Evolutionary conservation across 768 basidiomycete genomes (phyloP).

Genomic region (Leccinum incarnatum): DNA sequence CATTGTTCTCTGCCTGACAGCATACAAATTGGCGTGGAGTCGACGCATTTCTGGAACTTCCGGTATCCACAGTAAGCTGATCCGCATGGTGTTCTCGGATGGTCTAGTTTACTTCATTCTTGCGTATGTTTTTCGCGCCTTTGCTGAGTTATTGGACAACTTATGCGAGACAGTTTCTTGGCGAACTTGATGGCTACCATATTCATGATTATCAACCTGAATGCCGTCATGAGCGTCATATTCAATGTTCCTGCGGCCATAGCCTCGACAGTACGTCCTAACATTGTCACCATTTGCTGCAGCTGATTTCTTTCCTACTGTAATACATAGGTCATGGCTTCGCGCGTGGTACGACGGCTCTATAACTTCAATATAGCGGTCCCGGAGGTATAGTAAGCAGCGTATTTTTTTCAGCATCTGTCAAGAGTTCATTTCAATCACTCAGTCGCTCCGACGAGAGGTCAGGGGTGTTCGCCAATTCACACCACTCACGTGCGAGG

Average conservation of each 20-base stretch:
- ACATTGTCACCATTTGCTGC: background rate
- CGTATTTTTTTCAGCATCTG: background rate
- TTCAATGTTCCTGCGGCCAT: constrained; percentile 66
- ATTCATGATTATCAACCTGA: constrained; percentile 66
- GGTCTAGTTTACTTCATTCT: constrained; percentile 75
- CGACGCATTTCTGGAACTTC: constrained; percentile 11
- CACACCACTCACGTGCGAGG: constrained; percentile 16
- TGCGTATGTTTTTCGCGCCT: constrained; percentile 44
- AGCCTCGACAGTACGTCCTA: constrained; percentile 43
- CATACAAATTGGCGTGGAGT: constrained; percentile 50
- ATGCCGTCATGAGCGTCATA: constrained; percentile 63
- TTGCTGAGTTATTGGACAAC: constrained; percentile 25
- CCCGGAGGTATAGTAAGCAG: constrained; percentile 31
- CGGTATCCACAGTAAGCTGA: constrained; percentile 44
- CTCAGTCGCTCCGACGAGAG: constrained; percentile 19
- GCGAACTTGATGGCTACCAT: constrained; percentile 44
- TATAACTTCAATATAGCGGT: constrained; percentile 41
- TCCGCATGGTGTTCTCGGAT: constrained; percentile 65
- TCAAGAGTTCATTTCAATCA: background rate
- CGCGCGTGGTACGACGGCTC: constrained; percentile 57
- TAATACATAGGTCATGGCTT: constrained; percentile 49
- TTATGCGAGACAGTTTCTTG: constrained; percentile 34
- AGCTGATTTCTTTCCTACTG: background rate
- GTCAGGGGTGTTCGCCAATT: constrained; percentile 19
- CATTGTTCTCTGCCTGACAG: constrained; percentile 55